Evolutionary conservation across 1,284 basidiomycete genomes (phyloP), one percentile per base, ranked within the genome.

Genomic region (Volvariella surrecta): DNA sequence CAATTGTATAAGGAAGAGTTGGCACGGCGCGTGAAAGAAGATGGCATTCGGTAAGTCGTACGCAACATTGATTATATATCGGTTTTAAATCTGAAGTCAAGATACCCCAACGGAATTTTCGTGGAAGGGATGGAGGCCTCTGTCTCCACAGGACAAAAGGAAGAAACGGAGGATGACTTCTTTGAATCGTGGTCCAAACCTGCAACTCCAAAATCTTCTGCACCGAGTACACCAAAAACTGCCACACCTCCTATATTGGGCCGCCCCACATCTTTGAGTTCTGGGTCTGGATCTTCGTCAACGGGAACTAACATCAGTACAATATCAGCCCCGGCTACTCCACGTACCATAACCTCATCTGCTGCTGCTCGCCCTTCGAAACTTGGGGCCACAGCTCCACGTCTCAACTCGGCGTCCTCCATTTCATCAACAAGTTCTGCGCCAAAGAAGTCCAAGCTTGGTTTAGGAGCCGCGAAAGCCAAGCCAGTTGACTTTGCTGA

Each of bases 161-260:
- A 66, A 8, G 79, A 74, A 43, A 54, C 57, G 2, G 87, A 88
- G 11, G 89, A 91, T 41, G 94, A 98, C 62, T 99, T 98, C 63
- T 98, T 98, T 67, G 83, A 89, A 43, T 86, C 89, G 24, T 98
- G 94, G 92, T 92, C 95, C 52, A 93, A 94, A 58, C 83, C 89
- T 1, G 63, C 74, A 9, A 68, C 73, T 1, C 73, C 76, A 4
- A 82, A 76, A 50, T 51, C 74, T 2, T 64, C 75, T 8, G 56
- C 72, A 1, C 59, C 78, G 4, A 63, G 74, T 16, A 73, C 75
- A 7, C 68, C 75, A 1, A 56, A 65, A 20, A 58, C 64, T 15
- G 55, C 69, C 7, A 71, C 75, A 7, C 81, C 79, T 6, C 75
- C 81, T 3, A 65, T 75, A 15, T 61, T 83, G 39, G 79, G 79